These are phyloP conservation scores for Talinum fruticosum DNA, from an alignment of 148 eudicot species.

Conservation along the genomic window DNA sequence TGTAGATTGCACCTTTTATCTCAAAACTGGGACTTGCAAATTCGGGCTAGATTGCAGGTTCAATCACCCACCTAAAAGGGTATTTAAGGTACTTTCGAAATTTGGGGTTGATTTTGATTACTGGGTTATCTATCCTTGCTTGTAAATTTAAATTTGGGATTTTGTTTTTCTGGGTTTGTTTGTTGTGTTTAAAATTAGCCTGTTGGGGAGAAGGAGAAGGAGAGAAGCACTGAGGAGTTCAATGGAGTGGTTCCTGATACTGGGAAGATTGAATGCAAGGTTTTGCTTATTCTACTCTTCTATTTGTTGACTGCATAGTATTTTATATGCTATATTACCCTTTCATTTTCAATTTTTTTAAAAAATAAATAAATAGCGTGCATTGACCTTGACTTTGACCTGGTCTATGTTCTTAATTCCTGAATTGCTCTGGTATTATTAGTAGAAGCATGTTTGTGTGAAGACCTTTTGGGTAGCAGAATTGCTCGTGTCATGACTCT, in stretches of 20 bases:
- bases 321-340: constrained; percentile 10
- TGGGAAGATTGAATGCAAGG: constrained; percentile 59
- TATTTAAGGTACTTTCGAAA: constrained; percentile 37
- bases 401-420: constrained; percentile 3
- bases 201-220: constrained; percentile 33
- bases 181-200: constrained; percentile 12
- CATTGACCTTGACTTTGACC: constrained; percentile 28
- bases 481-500: no score
- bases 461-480: background rate
- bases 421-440: constrained; percentile 9
- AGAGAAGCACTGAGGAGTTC: constrained; percentile 15
- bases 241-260: constrained; percentile 23
- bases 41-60: constrained; percentile 58
- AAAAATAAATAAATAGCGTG: background rate
- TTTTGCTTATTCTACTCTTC: constrained; percentile 10
- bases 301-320: constrained; percentile 9
- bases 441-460: constrained; percentile 7
- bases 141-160: background rate
- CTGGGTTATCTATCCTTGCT: no score
- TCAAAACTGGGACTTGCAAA: constrained; percentile 60
- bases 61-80: constrained; percentile 40
- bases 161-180: background rate
- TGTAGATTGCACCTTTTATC: constrained; percentile 49
- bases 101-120: background rate
- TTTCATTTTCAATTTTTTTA: background rate